phyloP scores from a whole-genome alignment of 331 rosid species.

The Arachis monticola region DNA sequence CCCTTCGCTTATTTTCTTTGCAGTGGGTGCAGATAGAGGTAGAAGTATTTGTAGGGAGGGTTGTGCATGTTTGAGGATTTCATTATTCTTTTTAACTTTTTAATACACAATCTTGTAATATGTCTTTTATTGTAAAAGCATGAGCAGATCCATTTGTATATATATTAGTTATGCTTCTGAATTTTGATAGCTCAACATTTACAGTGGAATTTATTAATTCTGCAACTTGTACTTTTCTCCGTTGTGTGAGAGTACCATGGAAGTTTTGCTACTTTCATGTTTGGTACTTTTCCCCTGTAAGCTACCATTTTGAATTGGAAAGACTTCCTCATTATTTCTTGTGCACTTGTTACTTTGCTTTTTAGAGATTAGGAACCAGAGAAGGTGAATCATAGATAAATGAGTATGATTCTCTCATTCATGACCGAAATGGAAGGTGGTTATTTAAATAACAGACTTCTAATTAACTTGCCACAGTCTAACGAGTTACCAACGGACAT shows the following conservation, averaged over 20 bases:
- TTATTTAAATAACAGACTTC: too few relatives aligned
- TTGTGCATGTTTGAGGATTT: constrained; percentile 49
- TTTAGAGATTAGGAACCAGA: too few relatives aligned
- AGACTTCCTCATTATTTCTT: not conserved
- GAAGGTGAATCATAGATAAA: too few relatives aligned
- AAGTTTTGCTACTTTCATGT: not conserved
- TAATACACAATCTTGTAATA: too few relatives aligned
- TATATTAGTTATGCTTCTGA: not conserved
- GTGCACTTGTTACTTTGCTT: not conserved
- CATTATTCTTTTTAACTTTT: too few relatives aligned
- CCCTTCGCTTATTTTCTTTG: too few relatives aligned
- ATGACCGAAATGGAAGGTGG: too few relatives aligned
- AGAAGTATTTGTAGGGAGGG: constrained; percentile 45
- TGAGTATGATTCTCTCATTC: too few relatives aligned
- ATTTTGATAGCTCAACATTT: constrained; percentile 16
- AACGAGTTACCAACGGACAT: too few relatives aligned
- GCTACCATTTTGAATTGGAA: not conserved
- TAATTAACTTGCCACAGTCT: too few relatives aligned
- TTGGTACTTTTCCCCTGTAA: not conserved
- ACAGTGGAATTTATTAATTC: constrained; percentile 25
- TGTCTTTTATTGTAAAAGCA: not conserved
- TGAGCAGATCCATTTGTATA: not conserved
- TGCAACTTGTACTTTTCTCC: constrained; percentile 1
- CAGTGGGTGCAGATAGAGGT: constrained; percentile 48
- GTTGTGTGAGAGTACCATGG: not conserved